A percentile compares a stretch with the other conserved stretches of the same genome.
Evolutionary conservation across 164 flowering plant species (phyloP).

Genomic region (Tinospora cordifolia): DNA sequence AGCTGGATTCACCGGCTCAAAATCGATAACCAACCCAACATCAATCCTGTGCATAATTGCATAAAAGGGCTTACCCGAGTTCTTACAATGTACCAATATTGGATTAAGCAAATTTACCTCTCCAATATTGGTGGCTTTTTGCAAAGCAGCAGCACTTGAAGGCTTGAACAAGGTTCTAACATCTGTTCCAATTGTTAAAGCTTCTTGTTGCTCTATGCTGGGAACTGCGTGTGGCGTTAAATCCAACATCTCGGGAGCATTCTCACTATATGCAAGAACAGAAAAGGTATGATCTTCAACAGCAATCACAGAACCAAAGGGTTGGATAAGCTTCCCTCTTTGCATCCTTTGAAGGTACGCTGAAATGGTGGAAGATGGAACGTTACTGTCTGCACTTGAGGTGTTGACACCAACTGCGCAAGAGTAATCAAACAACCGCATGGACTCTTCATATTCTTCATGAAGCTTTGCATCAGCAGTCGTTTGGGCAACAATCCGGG

Average conservation of each 20-base stretch:
- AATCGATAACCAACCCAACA: slow-evolving; percentile 61
- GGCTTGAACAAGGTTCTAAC: slow-evolving; percentile 49
- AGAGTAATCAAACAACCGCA: slow-evolving; percentile 44
- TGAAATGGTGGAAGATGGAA: slow-evolving; percentile 43
- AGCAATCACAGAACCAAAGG: slow-evolving; percentile 64
- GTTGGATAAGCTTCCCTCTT: slow-evolving; percentile 53
- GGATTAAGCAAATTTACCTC: slow-evolving; percentile 67
- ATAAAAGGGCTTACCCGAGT: slow-evolving; percentile 66
- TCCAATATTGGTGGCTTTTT: slow-evolving; percentile 48
- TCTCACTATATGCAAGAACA: slow-evolving; percentile 63
- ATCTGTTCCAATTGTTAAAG: slow-evolving; percentile 49
- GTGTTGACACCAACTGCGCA: slow-evolving; percentile 39
- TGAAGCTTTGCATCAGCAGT: slow-evolving; percentile 63
- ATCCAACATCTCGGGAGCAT: slow-evolving; percentile 70
- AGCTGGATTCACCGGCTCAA: slow-evolving; percentile 65
- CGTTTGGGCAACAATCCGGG: slow-evolving; percentile 49
- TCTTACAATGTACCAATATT: slow-evolving; percentile 49
- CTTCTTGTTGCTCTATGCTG: slow-evolving; percentile 59
- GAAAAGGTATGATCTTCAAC: slow-evolving; percentile 44
- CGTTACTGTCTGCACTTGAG: slow-evolving; percentile 35
- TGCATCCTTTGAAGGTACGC: slow-evolving; percentile 57
- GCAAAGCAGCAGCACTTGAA: slow-evolving; percentile 49
- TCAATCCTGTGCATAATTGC: slow-evolving; percentile 68
- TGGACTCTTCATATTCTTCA: slow-evolving; percentile 46
- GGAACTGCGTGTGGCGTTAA: slow-evolving; percentile 64